Conservation (phyloP, 495 filamentous ascomycete species). For the Viridothelium virens region DNA sequence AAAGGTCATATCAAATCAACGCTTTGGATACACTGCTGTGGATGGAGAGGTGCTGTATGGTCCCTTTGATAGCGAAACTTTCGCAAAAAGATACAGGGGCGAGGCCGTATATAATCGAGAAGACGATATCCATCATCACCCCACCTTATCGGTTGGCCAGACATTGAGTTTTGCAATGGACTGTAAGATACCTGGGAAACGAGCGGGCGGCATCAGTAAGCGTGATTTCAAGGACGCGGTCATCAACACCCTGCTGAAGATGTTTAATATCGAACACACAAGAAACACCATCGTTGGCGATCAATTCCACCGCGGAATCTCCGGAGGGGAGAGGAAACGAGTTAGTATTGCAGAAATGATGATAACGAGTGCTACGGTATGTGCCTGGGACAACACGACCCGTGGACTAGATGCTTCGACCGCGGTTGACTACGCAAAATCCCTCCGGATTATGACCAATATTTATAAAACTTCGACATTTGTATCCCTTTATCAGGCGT, state of each 20-base stretch:
- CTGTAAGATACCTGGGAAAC: slow-evolving; percentile 67
- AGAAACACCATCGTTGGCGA: slow-evolving; percentile 74
- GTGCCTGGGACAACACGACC: slow-evolving; percentile 79
- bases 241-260: slow-evolving; percentile 62
- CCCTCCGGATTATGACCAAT: slow-evolving; percentile 67
- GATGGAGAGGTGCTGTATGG: slow-evolving; percentile 76
- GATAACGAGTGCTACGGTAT: slow-evolving; percentile 61
- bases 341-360: slow-evolving; percentile 66
- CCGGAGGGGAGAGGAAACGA: slow-evolving; percentile 76
- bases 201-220: slow-evolving; percentile 57
- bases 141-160: slow-evolving; percentile 74
- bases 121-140: slow-evolving; percentile 66
- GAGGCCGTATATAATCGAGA: slow-evolving; percentile 84
- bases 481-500: slow-evolving; percentile 75
- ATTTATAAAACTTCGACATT: slow-evolving; percentile 73
- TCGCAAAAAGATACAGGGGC: slow-evolving; percentile 62
- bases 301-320: slow-evolving; percentile 73
- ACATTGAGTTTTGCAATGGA: slow-evolving; percentile 79
- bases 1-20: slow-evolving; percentile 75
- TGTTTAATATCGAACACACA: slow-evolving; percentile 85
- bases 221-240: slow-evolving; percentile 64
- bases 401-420: slow-evolving; percentile 78
- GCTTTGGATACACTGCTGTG: slow-evolving; percentile 67
- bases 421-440: slow-evolving; percentile 67
- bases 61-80: slow-evolving; percentile 52